Conservation (phyloP, 2,329 filamentous ascomycete genomes). For the Basipetospora sp. region DNA sequence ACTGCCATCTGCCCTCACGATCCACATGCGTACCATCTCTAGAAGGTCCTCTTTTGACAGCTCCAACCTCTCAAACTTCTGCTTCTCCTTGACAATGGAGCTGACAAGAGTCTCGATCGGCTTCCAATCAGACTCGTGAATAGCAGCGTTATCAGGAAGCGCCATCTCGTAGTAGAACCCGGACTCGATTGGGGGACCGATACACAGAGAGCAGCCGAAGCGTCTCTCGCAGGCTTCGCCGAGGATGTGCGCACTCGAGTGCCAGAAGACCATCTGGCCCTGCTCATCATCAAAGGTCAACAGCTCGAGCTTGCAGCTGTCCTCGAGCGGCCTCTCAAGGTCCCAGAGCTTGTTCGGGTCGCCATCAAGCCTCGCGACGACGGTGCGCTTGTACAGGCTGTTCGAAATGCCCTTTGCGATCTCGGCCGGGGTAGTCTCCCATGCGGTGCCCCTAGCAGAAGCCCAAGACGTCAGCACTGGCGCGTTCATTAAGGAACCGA, state of each 20-base stretch:
- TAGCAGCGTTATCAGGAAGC: conserved; percentile 52
- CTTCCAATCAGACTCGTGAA: conserved; percentile 68
- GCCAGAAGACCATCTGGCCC: conserved; percentile 95
- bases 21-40: conserved; percentile 44
- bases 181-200: conserved; percentile 79
- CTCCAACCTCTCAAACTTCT: conserved; percentile 78
- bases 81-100: conserved; percentile 89
- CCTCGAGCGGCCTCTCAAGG: conserved; percentile 76
- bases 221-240: conserved; percentile 84
- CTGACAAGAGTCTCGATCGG: conserved; percentile 66
- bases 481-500: not conserved
- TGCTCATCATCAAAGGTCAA: conserved; percentile 54
- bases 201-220: conserved; percentile 83
- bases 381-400: conserved; percentile 70
- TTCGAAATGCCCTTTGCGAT: conserved; percentile 70
- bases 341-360: conserved; percentile 67
- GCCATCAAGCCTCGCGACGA: conserved; percentile 74
- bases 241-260: conserved; percentile 88
- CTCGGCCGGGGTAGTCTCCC: conserved; percentile 76
- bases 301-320: conserved; percentile 70
- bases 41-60: conserved; percentile 82
- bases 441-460: conserved; percentile 51
- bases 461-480: not conserved
- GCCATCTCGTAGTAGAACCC: conserved; percentile 99
- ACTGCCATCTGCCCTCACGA: not conserved